Conservation (phyloP, 2,329 filamentous ascomycete species). For the Aschersonia sp. region DNA sequence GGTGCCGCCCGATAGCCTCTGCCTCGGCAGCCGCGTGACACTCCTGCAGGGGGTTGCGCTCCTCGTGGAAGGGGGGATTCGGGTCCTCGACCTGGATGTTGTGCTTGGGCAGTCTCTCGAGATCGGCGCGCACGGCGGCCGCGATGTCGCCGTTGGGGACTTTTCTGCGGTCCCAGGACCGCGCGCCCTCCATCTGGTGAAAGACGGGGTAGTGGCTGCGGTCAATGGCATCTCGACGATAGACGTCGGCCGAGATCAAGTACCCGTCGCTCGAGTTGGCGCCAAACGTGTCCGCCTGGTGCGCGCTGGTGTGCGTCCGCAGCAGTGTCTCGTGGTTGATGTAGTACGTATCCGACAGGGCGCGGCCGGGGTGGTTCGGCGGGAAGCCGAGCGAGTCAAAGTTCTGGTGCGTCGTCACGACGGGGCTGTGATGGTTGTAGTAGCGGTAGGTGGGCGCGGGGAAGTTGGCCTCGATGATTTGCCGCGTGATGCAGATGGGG, state of each 20-base stretch:
- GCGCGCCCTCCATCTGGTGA: slow-evolving; percentile 95
- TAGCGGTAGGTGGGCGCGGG: slow-evolving; percentile 56
- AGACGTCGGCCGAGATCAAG: slow-evolving; percentile 87
- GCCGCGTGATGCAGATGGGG: slow-evolving; percentile 76
- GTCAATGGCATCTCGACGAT: slow-evolving; percentile 88
- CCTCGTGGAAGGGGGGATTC: slow-evolving; percentile 60
- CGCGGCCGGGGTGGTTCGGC: slow-evolving; percentile 72
- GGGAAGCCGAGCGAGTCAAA: slow-evolving; percentile 96
- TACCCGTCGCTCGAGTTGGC: slow-evolving; percentile 62
- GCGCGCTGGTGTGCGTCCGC: slow-evolving; percentile 86
- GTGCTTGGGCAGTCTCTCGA: slow-evolving; percentile 59
- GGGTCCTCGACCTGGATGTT: slow-evolving; percentile 68
- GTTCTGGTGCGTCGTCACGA: slow-evolving; percentile 76
- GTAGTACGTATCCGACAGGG: slow-evolving; percentile 88
- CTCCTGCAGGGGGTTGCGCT: slow-evolving; percentile 71
- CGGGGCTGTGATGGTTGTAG: slow-evolving; percentile 66
- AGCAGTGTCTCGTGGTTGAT: slow-evolving; percentile 72
- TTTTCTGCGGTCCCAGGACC: slow-evolving; percentile 65
- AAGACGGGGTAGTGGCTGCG: slow-evolving; percentile 92
- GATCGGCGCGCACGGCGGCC: slow-evolving; percentile 52
- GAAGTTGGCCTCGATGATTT: slow-evolving; percentile 86
- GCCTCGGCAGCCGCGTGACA: slow-evolving; percentile 59
- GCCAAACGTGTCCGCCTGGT: slow-evolving; percentile 73
- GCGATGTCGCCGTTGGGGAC: slow-evolving; percentile 44
- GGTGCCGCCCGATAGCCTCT: slow-evolving; percentile 67